Percentiles rank a stretch among this genome's conserved stretches.
Conservation (phyloP, 306 rosid genomes). For the Gastrolobium bilobum region DNA sequence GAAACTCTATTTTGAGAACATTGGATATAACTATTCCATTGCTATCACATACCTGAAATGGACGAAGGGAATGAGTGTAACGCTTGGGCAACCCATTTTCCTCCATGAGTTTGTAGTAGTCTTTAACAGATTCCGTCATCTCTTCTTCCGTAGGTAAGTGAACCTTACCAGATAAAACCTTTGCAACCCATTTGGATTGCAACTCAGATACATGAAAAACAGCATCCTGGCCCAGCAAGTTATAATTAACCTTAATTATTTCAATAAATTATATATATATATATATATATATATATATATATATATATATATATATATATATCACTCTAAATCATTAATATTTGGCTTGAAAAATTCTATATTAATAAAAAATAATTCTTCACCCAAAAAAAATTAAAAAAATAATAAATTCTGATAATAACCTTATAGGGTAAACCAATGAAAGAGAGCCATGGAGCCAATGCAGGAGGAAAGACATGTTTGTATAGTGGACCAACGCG, state of each 20-base stretch:
- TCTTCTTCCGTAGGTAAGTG: constrained; percentile 44
- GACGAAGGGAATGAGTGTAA: constrained; percentile 46
- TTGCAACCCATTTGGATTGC: constrained; percentile 56
- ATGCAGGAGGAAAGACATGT: constrained; percentile 58
- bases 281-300: too few species aligned
- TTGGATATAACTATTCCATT: neutral
- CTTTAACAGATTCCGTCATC: constrained; percentile 46
- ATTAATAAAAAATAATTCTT: neutral
- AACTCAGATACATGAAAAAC: constrained; percentile 38
- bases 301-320: too few species aligned
- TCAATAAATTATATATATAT: neutral
- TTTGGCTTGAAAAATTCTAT: neutral
- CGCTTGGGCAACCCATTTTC: constrained; percentile 44
- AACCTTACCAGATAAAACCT: constrained; percentile 52
- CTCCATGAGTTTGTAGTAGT: constrained; percentile 45
- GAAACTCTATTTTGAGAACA: too few species aligned
- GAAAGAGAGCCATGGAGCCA: constrained; percentile 58
- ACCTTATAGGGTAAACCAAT: constrained; percentile 50
- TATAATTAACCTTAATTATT: neutral
- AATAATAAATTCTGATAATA: neutral
- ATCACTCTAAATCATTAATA: neutral
- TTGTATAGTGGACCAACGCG: constrained; percentile 62
- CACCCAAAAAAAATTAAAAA: neutral
- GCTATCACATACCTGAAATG: constrained; percentile 40
- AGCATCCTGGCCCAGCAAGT: constrained; percentile 24